Base-by-base conservation (phyloP, 1,284 basidiomycete species). In the Anthracocystis walkeri region DNA sequence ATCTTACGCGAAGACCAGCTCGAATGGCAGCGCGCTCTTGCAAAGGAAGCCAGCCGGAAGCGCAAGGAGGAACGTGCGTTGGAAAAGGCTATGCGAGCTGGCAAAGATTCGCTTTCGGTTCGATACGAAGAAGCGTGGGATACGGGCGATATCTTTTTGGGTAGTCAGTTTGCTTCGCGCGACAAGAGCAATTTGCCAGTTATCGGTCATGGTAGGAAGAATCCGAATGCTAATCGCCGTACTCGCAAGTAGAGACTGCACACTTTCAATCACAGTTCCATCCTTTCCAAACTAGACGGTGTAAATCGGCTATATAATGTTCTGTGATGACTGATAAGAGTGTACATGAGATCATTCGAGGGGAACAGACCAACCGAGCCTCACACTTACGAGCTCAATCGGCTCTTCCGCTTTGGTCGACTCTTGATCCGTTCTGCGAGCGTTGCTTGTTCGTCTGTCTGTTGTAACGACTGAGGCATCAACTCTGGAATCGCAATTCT, bases 101-200 rank as follows among this genome's bases (percentile, higher is more conserved):
- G 83, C 18, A 78, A 80, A 55, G 83, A 83, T 46, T 71, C 70
- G 20, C 60, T 84, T 8, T 80, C 77, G 27, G 74, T 78, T 5
- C 70, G 83, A 25, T 84, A 83, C 52, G 80, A 83, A 27, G 80
- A 84, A 52, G 79, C 82, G 2, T 83, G 82, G 73, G 81, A 78
- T 64, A 55, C 82, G 11, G 82, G 80, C 4, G 75, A 82, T 33
- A 76, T 82, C 59, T 78, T 84, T 33, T 56, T 82, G 49, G 61
- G 70, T 23, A 59, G 77, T 56, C 60, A 65, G 23, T 64, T 74
- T 60, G 52, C 70, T 25, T 50, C 54, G 38, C 42, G 61, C 21
- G 38, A 68, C 25, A 59, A 68, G 51, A 64, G 59, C 40, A 82
- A 73, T 8, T 49, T 85, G 50, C 83, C 83, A 0, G 68, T 68